Base-by-base conservation (phyloP, 2,329 filamentous ascomycete genomes). In the Aspergillus pseudonomiae region DNA sequence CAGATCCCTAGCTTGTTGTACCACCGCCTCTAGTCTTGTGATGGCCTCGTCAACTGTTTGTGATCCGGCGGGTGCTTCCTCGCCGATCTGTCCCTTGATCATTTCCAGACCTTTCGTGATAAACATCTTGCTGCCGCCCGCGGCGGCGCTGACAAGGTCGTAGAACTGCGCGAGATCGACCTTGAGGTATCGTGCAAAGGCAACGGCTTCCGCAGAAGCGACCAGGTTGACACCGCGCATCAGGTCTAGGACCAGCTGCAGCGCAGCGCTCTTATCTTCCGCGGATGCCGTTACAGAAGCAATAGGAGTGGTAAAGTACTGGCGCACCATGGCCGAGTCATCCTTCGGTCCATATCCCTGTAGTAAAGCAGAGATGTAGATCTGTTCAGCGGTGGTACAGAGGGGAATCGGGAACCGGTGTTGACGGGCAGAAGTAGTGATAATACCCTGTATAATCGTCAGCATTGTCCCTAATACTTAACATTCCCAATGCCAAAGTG, bases 361-460 rank as follows among this genome's bases (percentile, higher is more conserved):
- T 28, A 84, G 80, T 9, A 90, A 75, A 16, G 83, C 87, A 32
- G 85, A 77, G 61, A 89, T 83, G 72, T 90, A 91, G 32, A 85
- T 82, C 74, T 90, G 88, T 76, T 91, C 89, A 12, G 89, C 88
- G 0, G 83, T 81, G 43, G 83, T 84, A 61, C 85, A 86, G 71
- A 92, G 84, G 0, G 87, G 87, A 1, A 84, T 84, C 0, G 87
- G 83, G 73, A 89, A 91, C 32, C 81, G 79, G 60, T 80, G 77
- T 48, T 85, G 79, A 24, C 88, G 81, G 1, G 88, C 88, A 63
- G 87, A 88, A 30, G 86, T 84, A 1, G 89, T 91, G 73, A 91
- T 90, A 75, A 91, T 91, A 57, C 85, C 83, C 71, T 84, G 24
- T 28, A 26, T 7, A 39, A 46, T 12, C 12, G 12, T 39, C 32